phyloP scores from a whole-genome alignment of 371 early-diverging fungal species.

The Mucor sp. region DNA sequence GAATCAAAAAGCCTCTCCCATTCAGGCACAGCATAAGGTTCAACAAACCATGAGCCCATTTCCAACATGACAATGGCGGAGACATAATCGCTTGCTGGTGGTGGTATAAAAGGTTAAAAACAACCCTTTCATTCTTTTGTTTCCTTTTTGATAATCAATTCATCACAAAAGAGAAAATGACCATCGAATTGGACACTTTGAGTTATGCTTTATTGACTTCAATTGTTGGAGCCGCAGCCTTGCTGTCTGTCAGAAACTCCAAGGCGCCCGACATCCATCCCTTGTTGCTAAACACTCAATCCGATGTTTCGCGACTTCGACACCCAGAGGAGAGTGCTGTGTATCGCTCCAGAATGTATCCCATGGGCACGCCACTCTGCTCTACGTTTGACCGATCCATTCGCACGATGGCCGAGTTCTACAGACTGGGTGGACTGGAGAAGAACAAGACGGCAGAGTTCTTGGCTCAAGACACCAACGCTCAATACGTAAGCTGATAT shows the following conservation, averaged over 20 bases:
- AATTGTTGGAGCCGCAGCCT: slow-evolving; percentile 47
- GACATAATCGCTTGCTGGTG: neutral
- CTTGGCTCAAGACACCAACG: slow-evolving; percentile 12
- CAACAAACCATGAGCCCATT: neutral
- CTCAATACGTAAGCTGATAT: slow-evolving; percentile 33
- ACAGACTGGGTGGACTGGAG: slow-evolving; percentile 39
- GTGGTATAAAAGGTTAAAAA: neutral
- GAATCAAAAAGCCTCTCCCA: neutral
- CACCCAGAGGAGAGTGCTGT: slow-evolving; percentile 72
- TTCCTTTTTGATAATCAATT: neutral
- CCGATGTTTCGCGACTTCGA: slow-evolving; percentile 63
- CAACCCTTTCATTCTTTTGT: neutral
- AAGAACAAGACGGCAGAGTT: slow-evolving; percentile 38
- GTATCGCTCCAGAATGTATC: slow-evolving; percentile 69
- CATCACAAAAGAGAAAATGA: slow-evolving; percentile 20
- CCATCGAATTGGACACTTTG: slow-evolving; percentile 45
- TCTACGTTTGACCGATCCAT: slow-evolving; percentile 44
- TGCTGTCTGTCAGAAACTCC: slow-evolving; percentile 52
- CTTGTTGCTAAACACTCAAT: slow-evolving; percentile 71
- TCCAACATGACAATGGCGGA: neutral
- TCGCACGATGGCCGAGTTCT: slow-evolving; percentile 59
- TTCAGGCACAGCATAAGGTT: neutral
- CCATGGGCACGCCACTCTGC: slow-evolving; percentile 58
- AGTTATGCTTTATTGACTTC: slow-evolving; percentile 44
- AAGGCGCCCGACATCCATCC: slow-evolving; percentile 82